phyloP scores from a whole-genome alignment of 2,329 filamentous ascomycete genomes.

The Xylaria sp. region DNA sequence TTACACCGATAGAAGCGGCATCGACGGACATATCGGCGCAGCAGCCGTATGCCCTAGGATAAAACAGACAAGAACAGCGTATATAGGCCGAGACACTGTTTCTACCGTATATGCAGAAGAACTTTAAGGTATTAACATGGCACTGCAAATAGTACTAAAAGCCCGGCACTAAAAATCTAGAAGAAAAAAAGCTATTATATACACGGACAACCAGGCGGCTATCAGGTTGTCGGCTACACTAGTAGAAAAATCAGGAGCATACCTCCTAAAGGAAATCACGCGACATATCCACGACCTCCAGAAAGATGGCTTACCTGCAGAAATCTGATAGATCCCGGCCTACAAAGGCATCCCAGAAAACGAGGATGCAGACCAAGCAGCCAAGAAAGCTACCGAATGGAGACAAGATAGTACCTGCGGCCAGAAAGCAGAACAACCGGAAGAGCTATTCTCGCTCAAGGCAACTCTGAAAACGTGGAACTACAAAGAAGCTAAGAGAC shows the following conservation, averaged over 20 bases:
- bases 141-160: constrained; percentile 5
- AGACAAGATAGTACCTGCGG: no score
- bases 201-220: constrained; percentile 6
- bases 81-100: constrained; percentile 7
- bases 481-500: no score
- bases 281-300: neutral
- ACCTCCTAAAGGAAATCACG: no score
- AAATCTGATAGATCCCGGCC: constrained; percentile 16
- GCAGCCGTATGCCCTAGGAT: no score
- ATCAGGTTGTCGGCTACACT: constrained; percentile 9
- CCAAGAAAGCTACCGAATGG: no score
- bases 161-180: constrained; percentile 2
- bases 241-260: neutral
- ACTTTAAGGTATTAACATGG: constrained; percentile 17
- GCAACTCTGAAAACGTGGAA: no score
- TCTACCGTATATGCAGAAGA: constrained; percentile 11
- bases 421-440: no score
- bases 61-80: neutral
- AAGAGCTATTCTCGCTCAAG: no score
- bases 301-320: constrained; percentile 2
- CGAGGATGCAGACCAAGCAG: no score
- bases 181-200: neutral
- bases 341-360: constrained; percentile 3
- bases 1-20: no score
- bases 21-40: no score